Evolutionary conservation across 371 early-diverging fungal species (phyloP).

Genomic region (Apophysomyces trapeziformis): DNA sequence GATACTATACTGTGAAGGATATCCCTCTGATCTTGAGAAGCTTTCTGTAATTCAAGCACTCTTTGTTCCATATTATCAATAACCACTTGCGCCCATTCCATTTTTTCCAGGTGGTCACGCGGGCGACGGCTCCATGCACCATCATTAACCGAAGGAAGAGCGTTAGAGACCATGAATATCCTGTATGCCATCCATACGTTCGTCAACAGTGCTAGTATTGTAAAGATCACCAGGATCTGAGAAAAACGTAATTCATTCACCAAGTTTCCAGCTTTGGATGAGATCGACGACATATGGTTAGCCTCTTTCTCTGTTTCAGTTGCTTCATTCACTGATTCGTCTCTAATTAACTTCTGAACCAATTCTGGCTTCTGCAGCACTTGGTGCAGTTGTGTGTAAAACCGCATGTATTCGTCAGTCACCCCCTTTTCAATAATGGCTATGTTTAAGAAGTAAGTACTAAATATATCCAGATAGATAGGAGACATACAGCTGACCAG

Average conservation of each 20-base stretch:
- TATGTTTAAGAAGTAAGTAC: neutral
- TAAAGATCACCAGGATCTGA: slow-evolving; percentile 4
- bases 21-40: neutral
- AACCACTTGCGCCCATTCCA: neutral
- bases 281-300: neutral
- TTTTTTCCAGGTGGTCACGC: neutral
- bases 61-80: slow-evolving; percentile 2
- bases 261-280: slow-evolving; percentile 2
- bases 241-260: neutral
- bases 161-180: neutral
- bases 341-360: neutral
- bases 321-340: neutral
- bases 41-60: neutral
- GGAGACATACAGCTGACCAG: slow-evolving; percentile 3
- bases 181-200: slow-evolving; percentile 5
- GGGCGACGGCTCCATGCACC: neutral
- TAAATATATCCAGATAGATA: neutral
- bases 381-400: neutral
- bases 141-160: neutral
- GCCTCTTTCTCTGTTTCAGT: neutral
- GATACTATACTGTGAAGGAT: neutral
- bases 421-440: slow-evolving; percentile 3
- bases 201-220: neutral
- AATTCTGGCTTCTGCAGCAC: slow-evolving; percentile 1
- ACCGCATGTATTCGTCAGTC: neutral